Evolutionary conservation across 331 rosid genomes (phyloP).

Genomic region (Saraca asoca): DNA sequence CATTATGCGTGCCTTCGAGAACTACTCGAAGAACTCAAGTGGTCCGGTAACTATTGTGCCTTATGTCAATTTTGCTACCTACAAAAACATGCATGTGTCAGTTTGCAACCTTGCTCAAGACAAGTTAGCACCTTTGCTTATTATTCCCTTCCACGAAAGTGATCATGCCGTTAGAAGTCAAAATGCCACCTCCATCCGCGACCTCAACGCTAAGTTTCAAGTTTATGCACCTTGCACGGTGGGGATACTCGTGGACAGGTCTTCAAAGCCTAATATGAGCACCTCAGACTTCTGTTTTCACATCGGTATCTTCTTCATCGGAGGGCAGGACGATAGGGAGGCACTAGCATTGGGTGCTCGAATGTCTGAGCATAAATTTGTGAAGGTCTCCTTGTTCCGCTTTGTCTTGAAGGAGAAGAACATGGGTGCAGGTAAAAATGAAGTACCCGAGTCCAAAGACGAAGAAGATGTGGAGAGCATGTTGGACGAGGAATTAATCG

Average conservation of each 20-base stretch:
- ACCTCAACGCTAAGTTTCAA: constrained; percentile 37
- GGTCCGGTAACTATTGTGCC: constrained; percentile 40
- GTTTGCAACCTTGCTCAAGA: constrained; percentile 41
- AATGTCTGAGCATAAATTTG: constrained; percentile 36
- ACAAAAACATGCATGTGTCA: constrained; percentile 48
- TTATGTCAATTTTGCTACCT: constrained; percentile 42
- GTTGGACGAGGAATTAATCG: constrained; percentile 24
- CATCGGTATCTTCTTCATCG: constrained; percentile 44
- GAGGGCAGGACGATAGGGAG: constrained; percentile 54
- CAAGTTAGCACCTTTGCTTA: constrained; percentile 32
- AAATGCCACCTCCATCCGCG: not conserved
- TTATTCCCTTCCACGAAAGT: constrained; percentile 48
- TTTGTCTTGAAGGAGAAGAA: constrained; percentile 1
- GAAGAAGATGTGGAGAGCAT: not conserved
- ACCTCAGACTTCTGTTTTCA: constrained; percentile 12
- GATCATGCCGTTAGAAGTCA: not conserved
- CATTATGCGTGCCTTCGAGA: constrained; percentile 48
- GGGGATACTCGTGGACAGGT: constrained; percentile 50
- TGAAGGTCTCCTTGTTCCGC: constrained; percentile 18
- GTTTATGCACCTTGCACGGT: constrained; percentile 36
- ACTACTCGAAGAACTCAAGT: constrained; percentile 36
- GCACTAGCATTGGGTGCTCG: constrained; percentile 42
- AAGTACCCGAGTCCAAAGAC: not conserved
- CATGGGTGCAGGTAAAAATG: not conserved
- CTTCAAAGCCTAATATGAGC: not conserved